These are phyloP conservation scores for Sclerotinia trifoliorum DNA, from an alignment of 2,329 filamentous ascomycete genomes.

Conservation along the genomic window DNA sequence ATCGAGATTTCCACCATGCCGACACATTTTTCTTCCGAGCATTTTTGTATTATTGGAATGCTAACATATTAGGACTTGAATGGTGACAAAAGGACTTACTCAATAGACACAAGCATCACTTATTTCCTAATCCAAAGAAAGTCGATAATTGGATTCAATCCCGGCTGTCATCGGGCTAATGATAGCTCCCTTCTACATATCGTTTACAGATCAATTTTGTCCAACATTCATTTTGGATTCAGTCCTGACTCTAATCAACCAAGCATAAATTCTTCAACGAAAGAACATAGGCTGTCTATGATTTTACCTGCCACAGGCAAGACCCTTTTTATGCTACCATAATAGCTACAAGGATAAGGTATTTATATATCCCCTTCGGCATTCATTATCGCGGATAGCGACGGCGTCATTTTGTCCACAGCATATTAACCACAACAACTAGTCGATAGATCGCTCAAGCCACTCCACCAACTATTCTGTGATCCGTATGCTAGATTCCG, in stretches of 20 bases:
- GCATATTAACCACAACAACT: background rate
- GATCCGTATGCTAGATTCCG: background rate
- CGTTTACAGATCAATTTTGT: background rate
- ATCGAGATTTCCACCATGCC: background rate
- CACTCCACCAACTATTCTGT: background rate
- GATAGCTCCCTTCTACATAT: background rate
- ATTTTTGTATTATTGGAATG: background rate
- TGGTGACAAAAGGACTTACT: no score
- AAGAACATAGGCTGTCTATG: background rate
- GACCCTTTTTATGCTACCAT: background rate
- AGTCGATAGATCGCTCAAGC: background rate
- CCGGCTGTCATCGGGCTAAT: background rate
- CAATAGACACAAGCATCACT: background rate
- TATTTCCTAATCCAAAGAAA: background rate
- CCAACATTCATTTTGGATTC: background rate
- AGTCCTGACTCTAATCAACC: no score
- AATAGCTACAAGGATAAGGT: background rate
- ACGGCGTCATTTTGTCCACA: background rate
- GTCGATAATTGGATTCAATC: background rate
- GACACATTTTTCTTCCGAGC: no score
- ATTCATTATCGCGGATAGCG: conserved; percentile 3
- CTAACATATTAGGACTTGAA: background rate
- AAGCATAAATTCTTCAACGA: background rate
- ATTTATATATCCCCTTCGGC: background rate
- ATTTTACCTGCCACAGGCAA: no score